Evolutionary conservation across 2,329 filamentous ascomycete genomes (phyloP).

Genomic region (Madurella fahalii): DNA sequence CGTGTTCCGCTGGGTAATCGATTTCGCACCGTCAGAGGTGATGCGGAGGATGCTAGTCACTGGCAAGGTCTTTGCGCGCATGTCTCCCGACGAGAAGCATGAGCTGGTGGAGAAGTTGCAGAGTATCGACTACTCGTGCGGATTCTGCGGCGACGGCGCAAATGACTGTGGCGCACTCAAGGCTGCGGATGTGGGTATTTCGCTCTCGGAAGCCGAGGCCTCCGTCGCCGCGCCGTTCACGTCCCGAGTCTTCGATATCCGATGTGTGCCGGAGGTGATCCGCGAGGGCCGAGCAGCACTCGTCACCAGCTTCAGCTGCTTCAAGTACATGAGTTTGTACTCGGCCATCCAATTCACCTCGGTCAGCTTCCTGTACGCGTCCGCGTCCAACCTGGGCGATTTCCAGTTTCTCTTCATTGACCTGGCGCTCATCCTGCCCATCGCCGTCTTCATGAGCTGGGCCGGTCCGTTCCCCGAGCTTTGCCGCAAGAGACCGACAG

Average conservation of each 20-base stretch:
- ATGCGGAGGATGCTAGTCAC: slow-evolving; percentile 81
- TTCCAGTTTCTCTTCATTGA: slow-evolving; percentile 99
- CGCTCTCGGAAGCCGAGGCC: slow-evolving; percentile 92
- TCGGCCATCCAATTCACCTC: slow-evolving; percentile 99
- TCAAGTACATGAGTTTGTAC: slow-evolving; percentile 99
- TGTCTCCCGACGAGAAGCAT: slow-evolving; percentile 98
- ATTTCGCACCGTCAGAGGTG: slow-evolving; percentile 79
- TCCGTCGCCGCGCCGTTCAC: slow-evolving; percentile 98
- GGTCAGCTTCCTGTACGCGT: slow-evolving; percentile 93
- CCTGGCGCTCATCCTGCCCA: slow-evolving; percentile 83
- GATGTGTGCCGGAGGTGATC: slow-evolving; percentile 90
- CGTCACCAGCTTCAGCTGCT: slow-evolving; percentile 98
- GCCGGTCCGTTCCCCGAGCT: slow-evolving; percentile 75
- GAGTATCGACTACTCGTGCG: slow-evolving; percentile 89
- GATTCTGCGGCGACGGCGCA: slow-evolving; percentile 95
- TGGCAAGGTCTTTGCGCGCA: slow-evolving; percentile 92
- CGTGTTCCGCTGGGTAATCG: slow-evolving; percentile 93
- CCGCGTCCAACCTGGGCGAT: slow-evolving; percentile 89
- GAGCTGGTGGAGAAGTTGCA: slow-evolving; percentile 96
- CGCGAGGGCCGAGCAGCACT: slow-evolving; percentile 87
- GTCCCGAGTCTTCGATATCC: slow-evolving; percentile 91
- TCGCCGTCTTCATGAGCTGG: slow-evolving; percentile 99
- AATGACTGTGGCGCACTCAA: slow-evolving; percentile 97
- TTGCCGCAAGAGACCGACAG: slow-evolving; percentile 81
- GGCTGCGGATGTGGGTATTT: slow-evolving; percentile 95